Base-by-base conservation (phyloP, 75 land plant species). In the Larix kaempferi region DNA sequence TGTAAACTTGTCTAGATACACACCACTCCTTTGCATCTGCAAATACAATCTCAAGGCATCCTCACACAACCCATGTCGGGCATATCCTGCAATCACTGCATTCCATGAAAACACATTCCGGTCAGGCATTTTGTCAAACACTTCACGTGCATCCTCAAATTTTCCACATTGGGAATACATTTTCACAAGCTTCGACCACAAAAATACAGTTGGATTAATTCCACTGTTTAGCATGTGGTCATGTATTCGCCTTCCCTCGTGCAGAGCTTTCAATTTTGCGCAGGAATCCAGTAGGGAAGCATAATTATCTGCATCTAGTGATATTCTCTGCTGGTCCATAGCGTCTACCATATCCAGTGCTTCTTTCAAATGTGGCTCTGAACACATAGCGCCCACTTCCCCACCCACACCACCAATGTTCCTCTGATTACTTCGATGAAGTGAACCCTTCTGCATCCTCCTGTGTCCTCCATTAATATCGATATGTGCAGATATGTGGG, bases 41-140 rank as follows among this genome's bases (percentile, higher is more conserved):
- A 14, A 12, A 57, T 59, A 59, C 35, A 80, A 56, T 65, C 25
- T 37, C 29, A 52, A 44, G 26, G 82, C 82, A 35, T 44, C 71
- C 6, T 57, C 11, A 17, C 17, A 58, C 21, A 57, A 5, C 25
- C 82, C 82, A 15, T 59, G 26, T 54, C 49, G 39, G 5, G 23
- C 54, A 71, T 78, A 77, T 25, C 81, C 82, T 59, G 80, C 80
- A 58, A 80, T 78, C 71, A 80, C 11, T 61, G 82, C 29, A 78
- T 76, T 80, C 82, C 82, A 80, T 80, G 79, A 61, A 37, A 80
- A 81, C 39, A 80, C 82, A 78, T 79, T 77, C 52, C 25, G 71
- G 6, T 54, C 49, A 8, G 19, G 33, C 81, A 78, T 59, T 59
- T 44, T 58, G 5, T 80, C 65, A 41, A 80, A 77, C 22, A 80